Base-by-base conservation (phyloP, 1,284 basidiomycete species). In the Sanghuangporus baumii region DNA sequence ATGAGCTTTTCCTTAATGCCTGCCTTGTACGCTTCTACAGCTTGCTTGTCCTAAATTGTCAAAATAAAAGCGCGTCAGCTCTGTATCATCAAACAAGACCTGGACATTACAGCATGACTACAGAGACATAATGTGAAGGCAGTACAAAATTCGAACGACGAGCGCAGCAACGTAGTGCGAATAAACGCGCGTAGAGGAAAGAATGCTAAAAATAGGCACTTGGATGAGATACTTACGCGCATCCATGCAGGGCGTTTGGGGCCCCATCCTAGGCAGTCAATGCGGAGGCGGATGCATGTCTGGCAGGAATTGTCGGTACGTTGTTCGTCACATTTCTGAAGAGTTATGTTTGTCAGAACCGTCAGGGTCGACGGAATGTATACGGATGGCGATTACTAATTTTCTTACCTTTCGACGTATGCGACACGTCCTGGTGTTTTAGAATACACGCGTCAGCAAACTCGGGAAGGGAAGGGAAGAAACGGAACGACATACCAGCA, bases 281-380 rank as follows among this genome's bases (percentile, higher is more conserved):
- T 88, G 60, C 83, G 84, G 23, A 92, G 78, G 47, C 89, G 87
- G 66, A 82, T 81, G 71, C 89, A 92, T 0, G 89, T 92, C 68
- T 84, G 81, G 74, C 89, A 92, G 2, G 89, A 87, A 71, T 88
- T 83, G 66, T 83, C 85, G 71, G 89, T 85, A 67, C 87, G 83
- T 69, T 88, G 84, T 70, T 91, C 89, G 73, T 92, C 90, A 73
- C 90, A 92, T 88, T 91, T 91, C 89, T 91, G n/a, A 41, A 41
- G 16, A 46, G 6, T 54, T 26, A 60, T 47, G 60, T 59, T 57
- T 46, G 61, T 61, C 51, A 55, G 56, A 61, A 64, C 59, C 36
- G 18, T 41, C 38, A 43, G 36, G 36, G 51, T 26, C 26, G 38
- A 37, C 23, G 20, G 23, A 37, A 64, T 43, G 65, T 59, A 62